These are phyloP conservation scores for Sugiyamaella chiloensis DNA, from an alignment of 805 yeast genomes.

Conservation along the genomic window DNA sequence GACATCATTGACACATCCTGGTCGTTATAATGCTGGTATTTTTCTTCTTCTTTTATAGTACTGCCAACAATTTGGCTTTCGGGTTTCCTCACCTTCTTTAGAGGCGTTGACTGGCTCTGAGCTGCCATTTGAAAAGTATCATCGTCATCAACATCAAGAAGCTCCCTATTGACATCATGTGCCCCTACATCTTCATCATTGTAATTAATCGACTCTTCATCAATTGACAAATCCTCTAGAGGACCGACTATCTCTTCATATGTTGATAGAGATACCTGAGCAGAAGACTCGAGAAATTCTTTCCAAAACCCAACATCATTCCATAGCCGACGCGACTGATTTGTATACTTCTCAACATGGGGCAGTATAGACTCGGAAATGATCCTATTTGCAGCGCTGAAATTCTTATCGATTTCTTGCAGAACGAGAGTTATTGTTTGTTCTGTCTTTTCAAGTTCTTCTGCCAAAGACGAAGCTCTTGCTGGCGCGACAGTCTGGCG, in stretches of 20 bases:
- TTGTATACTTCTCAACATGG: conserved; percentile 56
- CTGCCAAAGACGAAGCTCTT: conserved; percentile 23
- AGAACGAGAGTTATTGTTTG: conserved; percentile 73
- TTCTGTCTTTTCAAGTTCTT: conserved; percentile 63
- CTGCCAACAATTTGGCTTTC: not conserved
- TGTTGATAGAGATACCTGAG: conserved; percentile 58
- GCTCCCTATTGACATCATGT: not conserved
- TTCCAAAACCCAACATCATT: conserved; percentile 60
- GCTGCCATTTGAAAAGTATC: not conserved
- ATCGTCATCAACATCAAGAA: not conserved
- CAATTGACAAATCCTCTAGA: conserved; percentile 11
- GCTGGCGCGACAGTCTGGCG: conserved; percentile 2
- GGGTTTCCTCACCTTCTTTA: not conserved
- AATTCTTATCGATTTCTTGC: conserved; percentile 75
- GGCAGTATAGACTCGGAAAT: conserved; percentile 70
- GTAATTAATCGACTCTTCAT: conserved; percentile 13
- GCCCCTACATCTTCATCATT: conserved; percentile 19
- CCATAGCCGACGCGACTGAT: conserved; percentile 59
- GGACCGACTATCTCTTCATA: conserved; percentile 40
- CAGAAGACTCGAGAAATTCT: conserved; percentile 70
- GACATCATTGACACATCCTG: not conserved
- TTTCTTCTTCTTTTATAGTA: not conserved
- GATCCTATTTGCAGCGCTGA: conserved; percentile 62
- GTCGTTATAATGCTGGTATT: not conserved
- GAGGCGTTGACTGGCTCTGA: conserved; percentile 8